A percentile compares a stretch with the other conserved stretches of the same genome.
phyloP scores from a whole-genome alignment of 2,329 filamentous ascomycete species.

The Hypoxylon sp. region DNA sequence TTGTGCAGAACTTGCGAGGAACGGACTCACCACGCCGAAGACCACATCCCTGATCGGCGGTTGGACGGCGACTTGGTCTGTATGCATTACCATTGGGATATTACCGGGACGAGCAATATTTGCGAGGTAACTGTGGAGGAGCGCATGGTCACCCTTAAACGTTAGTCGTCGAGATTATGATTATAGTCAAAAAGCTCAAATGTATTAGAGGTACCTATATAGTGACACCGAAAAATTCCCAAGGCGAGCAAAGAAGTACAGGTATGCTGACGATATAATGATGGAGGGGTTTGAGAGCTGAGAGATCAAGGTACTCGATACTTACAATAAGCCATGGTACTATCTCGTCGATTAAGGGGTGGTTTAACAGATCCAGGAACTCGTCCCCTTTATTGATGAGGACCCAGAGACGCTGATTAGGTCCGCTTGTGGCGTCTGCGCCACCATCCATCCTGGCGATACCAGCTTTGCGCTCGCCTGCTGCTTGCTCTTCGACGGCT shows the following conservation, averaged over 20 bases:
- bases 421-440: slow-evolving; percentile 20
- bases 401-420: slow-evolving; percentile 47
- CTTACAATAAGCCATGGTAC: slow-evolving; percentile 49
- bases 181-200: background rate
- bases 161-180: background rate
- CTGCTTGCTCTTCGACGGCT: slow-evolving; percentile 48
- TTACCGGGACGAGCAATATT: slow-evolving; percentile 53
- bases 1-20: background rate
- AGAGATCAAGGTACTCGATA: background rate
- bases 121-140: slow-evolving; percentile 52
- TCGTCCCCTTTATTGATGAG: slow-evolving; percentile 49
- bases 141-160: slow-evolving; percentile 46
- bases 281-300: no score
- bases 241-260: background rate
- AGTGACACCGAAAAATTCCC: background rate
- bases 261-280: background rate
- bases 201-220: background rate
- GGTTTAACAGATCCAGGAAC: slow-evolving; percentile 52
- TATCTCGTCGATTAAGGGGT: slow-evolving; percentile 50
- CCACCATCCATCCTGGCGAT: slow-evolving; percentile 47
- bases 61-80: slow-evolving; percentile 50
- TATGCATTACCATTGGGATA: slow-evolving; percentile 51
- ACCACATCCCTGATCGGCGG: slow-evolving; percentile 48
- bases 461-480: slow-evolving; percentile 48
- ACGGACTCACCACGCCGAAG: slow-evolving; percentile 36